A percentile compares a stretch with the other conserved stretches of the same genome.
Conservation (phyloP, 1,139 yeast genomes). For the Yamadazyma atlantica region DNA sequence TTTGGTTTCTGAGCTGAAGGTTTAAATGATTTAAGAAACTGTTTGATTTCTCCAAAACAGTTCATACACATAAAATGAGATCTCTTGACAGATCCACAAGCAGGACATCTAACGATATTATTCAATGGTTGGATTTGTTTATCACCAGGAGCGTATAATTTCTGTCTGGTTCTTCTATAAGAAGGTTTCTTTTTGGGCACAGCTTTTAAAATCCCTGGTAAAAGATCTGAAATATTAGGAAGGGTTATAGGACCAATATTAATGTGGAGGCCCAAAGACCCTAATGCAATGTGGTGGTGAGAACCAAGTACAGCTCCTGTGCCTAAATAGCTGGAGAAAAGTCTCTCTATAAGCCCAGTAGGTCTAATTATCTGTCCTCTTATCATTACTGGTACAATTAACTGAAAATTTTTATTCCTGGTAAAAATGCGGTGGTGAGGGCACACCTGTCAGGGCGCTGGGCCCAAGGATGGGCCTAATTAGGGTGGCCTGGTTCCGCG, state of each 20-base stretch:
- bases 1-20: constrained; percentile 23
- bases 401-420: background rate
- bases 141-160: constrained; percentile 77
- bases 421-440: background rate
- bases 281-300: background rate
- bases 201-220: constrained; percentile 63
- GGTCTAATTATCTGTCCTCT: background rate
- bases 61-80: constrained; percentile 91
- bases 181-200: constrained; percentile 94
- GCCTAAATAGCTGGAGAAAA: too few relatives aligned
- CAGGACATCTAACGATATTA: constrained; percentile 86
- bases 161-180: constrained; percentile 79
- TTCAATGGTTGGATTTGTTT: constrained; percentile 77
- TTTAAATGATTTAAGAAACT: constrained; percentile 53
- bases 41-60: constrained; percentile 80
- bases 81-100: constrained; percentile 91
- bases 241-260: background rate
- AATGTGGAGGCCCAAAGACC: background rate
- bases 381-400: background rate
- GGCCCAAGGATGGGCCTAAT: background rate
- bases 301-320: too few relatives aligned
- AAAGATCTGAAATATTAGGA: constrained; percentile 1
- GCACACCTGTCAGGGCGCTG: too few relatives aligned
- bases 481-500: background rate
- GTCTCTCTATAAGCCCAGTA: background rate